phyloP scores from a whole-genome alignment of 2,329 filamentous ascomycete genomes.

The Colletotrichum magnum region DNA sequence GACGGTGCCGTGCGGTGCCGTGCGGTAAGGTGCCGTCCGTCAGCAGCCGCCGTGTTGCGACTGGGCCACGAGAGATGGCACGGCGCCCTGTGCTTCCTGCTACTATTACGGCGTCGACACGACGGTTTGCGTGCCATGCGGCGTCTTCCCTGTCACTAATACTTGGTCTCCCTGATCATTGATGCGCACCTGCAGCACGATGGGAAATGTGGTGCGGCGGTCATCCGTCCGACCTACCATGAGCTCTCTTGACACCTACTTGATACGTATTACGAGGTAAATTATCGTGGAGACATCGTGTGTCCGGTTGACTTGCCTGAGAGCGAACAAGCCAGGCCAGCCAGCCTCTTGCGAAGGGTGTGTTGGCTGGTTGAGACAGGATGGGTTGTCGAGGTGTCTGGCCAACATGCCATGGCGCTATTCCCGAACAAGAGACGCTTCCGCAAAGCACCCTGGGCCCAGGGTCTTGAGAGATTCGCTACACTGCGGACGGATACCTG shows the following conservation, averaged over 20 bases:
- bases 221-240: slow-evolving; percentile 14
- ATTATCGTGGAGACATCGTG: slow-evolving; percentile 23
- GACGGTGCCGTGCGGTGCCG: slow-evolving; percentile 27
- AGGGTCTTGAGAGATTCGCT: neutral
- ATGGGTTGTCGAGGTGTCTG: slow-evolving; percentile 16
- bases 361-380: slow-evolving; percentile 22
- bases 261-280: slow-evolving; percentile 34
- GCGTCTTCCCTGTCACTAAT: slow-evolving; percentile 3
- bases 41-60: slow-evolving; percentile 32
- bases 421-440: slow-evolving; percentile 24
- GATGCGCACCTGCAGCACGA: neutral
- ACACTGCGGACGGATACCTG: too few species aligned
- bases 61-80: slow-evolving; percentile 12
- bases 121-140: neutral
- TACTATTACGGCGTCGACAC: too few species aligned
- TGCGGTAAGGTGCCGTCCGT: neutral
- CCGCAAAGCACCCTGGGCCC: slow-evolving; percentile 10
- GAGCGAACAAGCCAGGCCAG: neutral
- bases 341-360: slow-evolving; percentile 2
- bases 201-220: slow-evolving; percentile 15
- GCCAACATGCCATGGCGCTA: slow-evolving; percentile 24
- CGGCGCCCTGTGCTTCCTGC: slow-evolving; percentile 21
- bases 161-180: neutral
- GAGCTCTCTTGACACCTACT: slow-evolving; percentile 15
- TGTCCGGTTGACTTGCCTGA: slow-evolving; percentile 9